Conservation (phyloP, 441 rosid species). For the Daphne laureola region DNA sequence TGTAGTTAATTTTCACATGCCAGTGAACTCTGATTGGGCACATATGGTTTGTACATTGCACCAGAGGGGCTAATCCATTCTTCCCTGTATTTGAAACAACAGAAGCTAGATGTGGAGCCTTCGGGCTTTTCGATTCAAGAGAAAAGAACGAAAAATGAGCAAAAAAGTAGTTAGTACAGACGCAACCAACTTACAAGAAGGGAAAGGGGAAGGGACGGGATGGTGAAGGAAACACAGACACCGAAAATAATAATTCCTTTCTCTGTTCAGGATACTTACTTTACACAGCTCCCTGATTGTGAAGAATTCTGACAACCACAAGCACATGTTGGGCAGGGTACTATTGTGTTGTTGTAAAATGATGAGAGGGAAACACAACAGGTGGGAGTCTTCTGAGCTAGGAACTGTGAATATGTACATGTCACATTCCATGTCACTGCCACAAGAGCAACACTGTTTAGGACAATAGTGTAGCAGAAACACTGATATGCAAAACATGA, state of each 20-base stretch:
- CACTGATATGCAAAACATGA: not conserved
- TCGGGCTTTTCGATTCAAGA: constrained; percentile 27
- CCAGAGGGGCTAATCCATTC: constrained; percentile 38
- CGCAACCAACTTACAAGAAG: too few species aligned
- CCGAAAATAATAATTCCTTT: not conserved
- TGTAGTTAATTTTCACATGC: constrained; percentile 81
- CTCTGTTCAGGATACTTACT: constrained; percentile 42
- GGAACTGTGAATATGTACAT: constrained; percentile 76
- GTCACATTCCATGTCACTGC: constrained; percentile 91
- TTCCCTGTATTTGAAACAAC: constrained; percentile 33
- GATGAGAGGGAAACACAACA: constrained; percentile 88
- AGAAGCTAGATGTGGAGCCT: constrained; percentile 47
- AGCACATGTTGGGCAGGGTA: constrained; percentile 63
- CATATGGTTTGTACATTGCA: constrained; percentile 81
- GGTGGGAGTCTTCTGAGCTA: constrained; percentile 56
- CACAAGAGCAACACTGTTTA: constrained; percentile 11
- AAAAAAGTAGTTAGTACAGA: not conserved
- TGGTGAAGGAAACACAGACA: not conserved
- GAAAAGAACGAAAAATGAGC: constrained; percentile 8
- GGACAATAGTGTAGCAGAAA: constrained; percentile 2
- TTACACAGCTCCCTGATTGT: constrained; percentile 44
- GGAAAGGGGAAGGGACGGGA: too few species aligned
- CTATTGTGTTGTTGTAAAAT: constrained; percentile 67
- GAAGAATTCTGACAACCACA: constrained; percentile 64
- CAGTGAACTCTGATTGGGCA: constrained; percentile 86